Base-by-base conservation (phyloP, 768 basidiomycete genomes). In the Hericium erinaceus region DNA sequence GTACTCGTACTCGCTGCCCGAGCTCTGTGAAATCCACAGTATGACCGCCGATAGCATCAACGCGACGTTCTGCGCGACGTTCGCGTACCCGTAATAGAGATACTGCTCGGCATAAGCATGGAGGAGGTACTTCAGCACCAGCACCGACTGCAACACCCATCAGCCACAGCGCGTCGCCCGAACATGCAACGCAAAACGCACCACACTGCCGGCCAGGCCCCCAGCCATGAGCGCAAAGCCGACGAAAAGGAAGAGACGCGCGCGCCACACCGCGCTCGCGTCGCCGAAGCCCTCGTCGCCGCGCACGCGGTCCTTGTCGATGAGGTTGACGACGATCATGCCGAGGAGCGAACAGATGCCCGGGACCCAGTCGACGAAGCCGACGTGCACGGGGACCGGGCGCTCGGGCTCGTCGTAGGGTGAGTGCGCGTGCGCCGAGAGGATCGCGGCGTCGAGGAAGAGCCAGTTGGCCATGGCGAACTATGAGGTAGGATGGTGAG, bases 211-310 rank as follows among this genome's bases (percentile, higher is more conserved):
- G n/a, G 95, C 97, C 48, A 98, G 69, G 0, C 97, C 97, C 8
- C 97, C 95, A 2, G 97, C 97, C 93, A 99, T 94, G 49, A 98
- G 70, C 0, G 95, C 94, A 66, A 99, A 97, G 1, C 95, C 95
- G 58, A 98, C 80, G 71, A 99, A 99, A 60, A 98, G 70, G 67
- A 95, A 83, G 62, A 97, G 72, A 33, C 95, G 75, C 6, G 95
- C 95, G 61, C 90, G 77, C 92, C 93, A 97, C 15, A 97, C 92
- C 3, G 92, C 88, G 1, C 84, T 75, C 0, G 90, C 77, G 65
- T 93, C 89, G 3, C 89, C 89, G 65, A 86, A 90, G 0, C 82
- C 81, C 57, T 87, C 90, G 9, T 92, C 87, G 0, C 87, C 87
- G 13, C 80, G 76, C 53, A 98, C 78, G 37, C 90, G 80, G 64